Evolutionary conservation across 2,329 filamentous ascomycete genomes (phyloP).

Genomic region (Fusarium tricinctum): DNA sequence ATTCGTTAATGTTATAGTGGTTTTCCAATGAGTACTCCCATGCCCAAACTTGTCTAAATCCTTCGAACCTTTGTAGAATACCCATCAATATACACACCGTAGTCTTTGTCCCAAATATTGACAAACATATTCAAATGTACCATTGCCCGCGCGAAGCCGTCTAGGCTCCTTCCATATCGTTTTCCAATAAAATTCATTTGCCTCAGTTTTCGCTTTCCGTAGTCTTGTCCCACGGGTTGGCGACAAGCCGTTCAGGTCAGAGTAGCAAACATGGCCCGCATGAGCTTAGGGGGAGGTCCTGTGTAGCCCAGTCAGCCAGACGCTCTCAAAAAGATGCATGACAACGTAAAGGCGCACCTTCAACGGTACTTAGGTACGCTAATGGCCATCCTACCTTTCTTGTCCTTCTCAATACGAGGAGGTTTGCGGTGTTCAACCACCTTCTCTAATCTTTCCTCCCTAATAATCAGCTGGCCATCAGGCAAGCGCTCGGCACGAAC

Average conservation of each 20-base stretch:
- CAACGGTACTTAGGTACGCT: constrained; percentile 79
- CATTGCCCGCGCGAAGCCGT: constrained; percentile 15
- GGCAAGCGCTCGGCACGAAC: constrained; percentile 69
- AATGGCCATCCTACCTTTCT: constrained; percentile 95
- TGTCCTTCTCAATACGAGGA: constrained; percentile 85
- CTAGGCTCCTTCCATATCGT: constrained; percentile 22
- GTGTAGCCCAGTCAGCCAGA: constrained; percentile 53
- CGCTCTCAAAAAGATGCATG: constrained; percentile 32
- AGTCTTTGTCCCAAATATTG: constrained; percentile 10
- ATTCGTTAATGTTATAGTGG: constrained; percentile 41
- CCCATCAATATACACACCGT: constrained; percentile 23
- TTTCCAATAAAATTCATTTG: constrained; percentile 29
- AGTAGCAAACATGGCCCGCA: constrained; percentile 79
- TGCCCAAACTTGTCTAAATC: constrained; percentile 34
- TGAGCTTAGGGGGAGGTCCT: constrained; percentile 74
- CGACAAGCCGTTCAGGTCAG: constrained; percentile 66
- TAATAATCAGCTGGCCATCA: constrained; percentile 74
- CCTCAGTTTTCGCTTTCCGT: constrained; percentile 6
- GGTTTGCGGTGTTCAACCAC: constrained; percentile 68
- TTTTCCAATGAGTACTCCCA: constrained; percentile 37
- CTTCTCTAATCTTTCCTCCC: constrained; percentile 71
- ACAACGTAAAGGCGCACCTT: constrained; percentile 61
- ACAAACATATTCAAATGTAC: constrained; percentile 24
- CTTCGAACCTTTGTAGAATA: constrained; percentile 7
- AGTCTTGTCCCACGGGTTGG: constrained; percentile 4